Base-by-base conservation (phyloP, 2,329 filamentous ascomycete species). In the Emergomyces pasteurianus region DNA sequence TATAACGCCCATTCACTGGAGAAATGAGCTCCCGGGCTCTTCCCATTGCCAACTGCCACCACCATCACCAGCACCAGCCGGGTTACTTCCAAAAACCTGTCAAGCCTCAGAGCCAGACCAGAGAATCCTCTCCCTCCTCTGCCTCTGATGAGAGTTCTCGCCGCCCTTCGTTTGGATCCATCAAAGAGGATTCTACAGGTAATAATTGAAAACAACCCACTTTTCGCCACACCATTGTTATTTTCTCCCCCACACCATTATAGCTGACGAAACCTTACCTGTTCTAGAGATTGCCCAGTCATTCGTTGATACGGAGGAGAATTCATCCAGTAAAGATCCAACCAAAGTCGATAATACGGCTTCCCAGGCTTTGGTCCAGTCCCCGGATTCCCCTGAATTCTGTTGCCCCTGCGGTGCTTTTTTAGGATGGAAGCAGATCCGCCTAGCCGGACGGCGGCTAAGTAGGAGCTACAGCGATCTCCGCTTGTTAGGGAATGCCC, bases 341-440 rank as follows among this genome's bases (percentile, higher is more conserved):
- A 49, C 63, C 38, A 70, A 68, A 52, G 43, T 60, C 40, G 65
- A 65, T 34, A 60, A 62, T 43, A 63, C 65, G 57, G 62, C 62
- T 50, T 58, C 65, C 40, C 68, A 73, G 26, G 72, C 75, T 69
- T 73, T 54, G 28, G 52, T 23, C 60, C 26, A 69, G 68, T 54
- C 21, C 61, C 21, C 70, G 67, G 52, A 63, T 31, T 53, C 68
- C 21, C 74, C 74, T 23, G 74, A 75, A 53, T 78, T 78, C 61
- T 78, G 75, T 68, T 78, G 76, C 66, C 75, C 75, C 10, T 78
- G 76, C 61, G 75, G 76, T 56, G 74, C 74, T 34, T 77, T 77
- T 60, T 65, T 74, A 50, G 75, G 74, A 46, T 77, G 75, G 75
- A 78, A 78, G 65, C 74, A 75, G 65, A 77, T 77, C 62, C 72